Base-by-base conservation (phyloP, 768 basidiomycete species). In the Auricularia sp. region DNA sequence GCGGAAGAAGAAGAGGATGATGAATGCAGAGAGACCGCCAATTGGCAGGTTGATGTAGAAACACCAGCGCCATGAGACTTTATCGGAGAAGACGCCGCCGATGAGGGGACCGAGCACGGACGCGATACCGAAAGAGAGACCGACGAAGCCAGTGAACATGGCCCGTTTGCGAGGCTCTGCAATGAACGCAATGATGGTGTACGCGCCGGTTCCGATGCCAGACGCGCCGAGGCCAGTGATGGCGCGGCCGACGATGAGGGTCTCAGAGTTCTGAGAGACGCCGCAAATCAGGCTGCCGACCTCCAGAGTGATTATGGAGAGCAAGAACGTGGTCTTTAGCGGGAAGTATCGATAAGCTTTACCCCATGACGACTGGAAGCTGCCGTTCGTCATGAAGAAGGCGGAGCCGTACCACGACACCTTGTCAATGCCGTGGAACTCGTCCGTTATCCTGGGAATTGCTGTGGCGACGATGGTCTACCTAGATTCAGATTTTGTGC, bases 261-360 rank as follows among this genome's bases (percentile, higher is more conserved):
- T 73, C 13, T 66, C 58, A 66, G 74, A 71, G 39, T 51, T 70
- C 65, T 75, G 72, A 2, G 73, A 72, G 14, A 70, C 70, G n/a
- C 72, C 73, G 64, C 73, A 74, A 3, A 74, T 37, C 11, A 68
- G 70, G n/a, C 68, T 69, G 39, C 66, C 66, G 51, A 67, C n/a
- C 8, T 58, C 64, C 37, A 42, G 66, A 69, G 45, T 58, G 42
- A 65, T 39, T 42, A 67, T 68, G 34, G 47, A 44, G 68, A 65
- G 65, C 61, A 62, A 65, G 16, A 68, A 93, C 75, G 71, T 92
- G 93, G 34, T 90, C 84, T 29, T 54, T 8, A n/a, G 18, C 54
- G 29, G 54, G 54, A n/a, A 54, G n/a, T n/a, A 54, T 54, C 29
- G 39, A 42, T 29, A 54, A 29, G 7, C n/a, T 18, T 54, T 29